A percentile compares a stretch with the other conserved stretches of the same genome.
Conservation (phyloP, 2,329 filamentous ascomycete species). For the Ophiostoma quercus region DNA sequence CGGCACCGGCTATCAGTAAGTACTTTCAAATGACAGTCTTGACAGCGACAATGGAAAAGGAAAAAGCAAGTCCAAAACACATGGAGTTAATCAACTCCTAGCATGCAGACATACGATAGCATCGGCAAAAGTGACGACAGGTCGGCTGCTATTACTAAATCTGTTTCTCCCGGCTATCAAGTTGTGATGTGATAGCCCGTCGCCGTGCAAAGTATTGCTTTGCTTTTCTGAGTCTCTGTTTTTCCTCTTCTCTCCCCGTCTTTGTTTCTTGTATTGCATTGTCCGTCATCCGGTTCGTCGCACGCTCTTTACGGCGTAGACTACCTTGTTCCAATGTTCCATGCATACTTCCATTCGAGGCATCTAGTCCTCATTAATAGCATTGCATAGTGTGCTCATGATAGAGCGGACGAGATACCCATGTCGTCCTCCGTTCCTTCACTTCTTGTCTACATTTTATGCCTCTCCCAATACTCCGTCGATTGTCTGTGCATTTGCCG, state of each 20-base stretch:
- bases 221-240: not conserved
- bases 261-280: not conserved
- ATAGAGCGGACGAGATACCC: conserved; percentile 11
- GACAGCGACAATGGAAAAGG: not conserved
- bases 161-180: not conserved
- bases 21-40: not conserved
- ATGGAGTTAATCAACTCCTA: not conserved
- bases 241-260: not conserved
- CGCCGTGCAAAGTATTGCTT: not conserved
- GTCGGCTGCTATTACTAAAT: not conserved
- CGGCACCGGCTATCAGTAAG: not conserved
- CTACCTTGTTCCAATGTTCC: not conserved
- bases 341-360: not conserved
- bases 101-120: not conserved
- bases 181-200: not conserved
- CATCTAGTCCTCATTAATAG: not conserved
- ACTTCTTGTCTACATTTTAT: not conserved
- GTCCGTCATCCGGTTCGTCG: not conserved
- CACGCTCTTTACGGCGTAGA: not conserved
- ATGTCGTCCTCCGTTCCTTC: not conserved
- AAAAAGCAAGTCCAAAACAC: not conserved
- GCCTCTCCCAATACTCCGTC: not conserved
- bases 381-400: not conserved
- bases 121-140: not conserved
- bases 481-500: not conserved